Conservation (phyloP, 2,329 filamentous ascomycete genomes). For the Pseudogymnoascus sp. region DNA sequence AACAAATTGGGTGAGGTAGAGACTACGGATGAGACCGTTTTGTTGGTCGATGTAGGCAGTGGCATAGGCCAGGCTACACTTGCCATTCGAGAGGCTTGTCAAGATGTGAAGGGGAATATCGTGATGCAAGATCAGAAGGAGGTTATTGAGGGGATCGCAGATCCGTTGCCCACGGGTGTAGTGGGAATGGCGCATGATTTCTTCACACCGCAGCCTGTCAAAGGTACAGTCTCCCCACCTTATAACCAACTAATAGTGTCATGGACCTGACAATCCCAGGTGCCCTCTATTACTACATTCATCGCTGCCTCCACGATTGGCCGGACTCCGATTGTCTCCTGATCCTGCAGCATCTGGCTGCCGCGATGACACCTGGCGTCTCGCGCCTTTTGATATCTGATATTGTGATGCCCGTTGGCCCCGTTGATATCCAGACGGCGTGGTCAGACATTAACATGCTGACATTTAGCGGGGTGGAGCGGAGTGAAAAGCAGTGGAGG, state of each 20-base stretch:
- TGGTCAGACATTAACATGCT: constrained; percentile 14
- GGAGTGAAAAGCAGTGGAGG: constrained; percentile 12
- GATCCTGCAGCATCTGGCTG: constrained; percentile 27
- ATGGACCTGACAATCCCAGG: constrained; percentile 15
- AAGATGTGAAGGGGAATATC: constrained; percentile 14
- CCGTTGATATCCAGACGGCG: constrained; percentile 6
- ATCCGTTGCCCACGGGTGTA: constrained; percentile 14
- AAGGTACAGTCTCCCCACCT: constrained; percentile 11
- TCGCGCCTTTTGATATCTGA: constrained; percentile 25
- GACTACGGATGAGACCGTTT: constrained; percentile 20
- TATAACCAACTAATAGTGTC: background rate
- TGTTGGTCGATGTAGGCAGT: constrained; percentile 17
- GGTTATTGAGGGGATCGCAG: constrained; percentile 13
- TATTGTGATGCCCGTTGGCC: constrained; percentile 18
- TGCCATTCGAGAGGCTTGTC: constrained; percentile 11
- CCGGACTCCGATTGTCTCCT: constrained; percentile 24
- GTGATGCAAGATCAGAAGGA: constrained; percentile 19
- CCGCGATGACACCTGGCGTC: constrained; percentile 24
- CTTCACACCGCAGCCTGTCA: constrained; percentile 28
- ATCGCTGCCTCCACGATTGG: constrained; percentile 34
- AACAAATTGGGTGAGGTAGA: constrained; percentile 15
- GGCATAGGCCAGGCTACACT: constrained; percentile 13
- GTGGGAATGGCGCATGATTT: constrained; percentile 26
- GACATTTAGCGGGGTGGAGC: constrained; percentile 12
- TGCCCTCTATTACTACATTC: constrained; percentile 29